Base-by-base conservation (phyloP, 768 basidiomycete genomes). In the Lentinus tigrinus region DNA sequence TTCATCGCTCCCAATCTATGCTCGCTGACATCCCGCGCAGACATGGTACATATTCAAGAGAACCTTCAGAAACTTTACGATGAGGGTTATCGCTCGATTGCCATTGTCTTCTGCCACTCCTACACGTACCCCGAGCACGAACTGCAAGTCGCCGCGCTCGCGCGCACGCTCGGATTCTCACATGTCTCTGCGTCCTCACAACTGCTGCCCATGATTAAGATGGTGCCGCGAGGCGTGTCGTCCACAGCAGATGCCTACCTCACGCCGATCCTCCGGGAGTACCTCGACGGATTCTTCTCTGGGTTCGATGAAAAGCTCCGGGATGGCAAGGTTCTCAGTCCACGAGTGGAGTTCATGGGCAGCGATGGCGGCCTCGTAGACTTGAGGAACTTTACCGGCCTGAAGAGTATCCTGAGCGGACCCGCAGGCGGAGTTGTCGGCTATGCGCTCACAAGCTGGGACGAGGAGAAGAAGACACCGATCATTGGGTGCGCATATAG, bases 361-460 rank as follows among this genome's bases (percentile, higher is more conserved):
- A 92, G 89, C 54, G 95, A 98, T 66, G 96, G 93, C 5, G 91
- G 92, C 7, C 75, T 95, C 10, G 75, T 93, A 23, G 89, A 93
- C 68, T 73, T 89, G 13, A 72, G 82, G 57, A 90, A 91, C 66
- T 98, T 98, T 70, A 93, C 92, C 0, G 96, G 95, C 0, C 73
- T 98, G 64, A 95, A 95, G 79, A 93, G 90, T 62, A 95, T 98
- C 62, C 73, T 97, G 37, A 94, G 91, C 65, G 93, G 92, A 3
- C 96, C 95, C 0, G 96, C 95, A 0, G 95, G 95, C 2, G 95
- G 95, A 3, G 96, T 98, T 5, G 96, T 98, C 0, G 96, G 96
- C 0, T 96, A 93, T 66, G 93, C 95, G 0, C 75, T 94, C 63
- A 95, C 93, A 3, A 94, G 92, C 65, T 97, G 93, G 90, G 93